Base-by-base conservation (phyloP, 768 basidiomycete species). In the Myochromella boudieri region DNA sequence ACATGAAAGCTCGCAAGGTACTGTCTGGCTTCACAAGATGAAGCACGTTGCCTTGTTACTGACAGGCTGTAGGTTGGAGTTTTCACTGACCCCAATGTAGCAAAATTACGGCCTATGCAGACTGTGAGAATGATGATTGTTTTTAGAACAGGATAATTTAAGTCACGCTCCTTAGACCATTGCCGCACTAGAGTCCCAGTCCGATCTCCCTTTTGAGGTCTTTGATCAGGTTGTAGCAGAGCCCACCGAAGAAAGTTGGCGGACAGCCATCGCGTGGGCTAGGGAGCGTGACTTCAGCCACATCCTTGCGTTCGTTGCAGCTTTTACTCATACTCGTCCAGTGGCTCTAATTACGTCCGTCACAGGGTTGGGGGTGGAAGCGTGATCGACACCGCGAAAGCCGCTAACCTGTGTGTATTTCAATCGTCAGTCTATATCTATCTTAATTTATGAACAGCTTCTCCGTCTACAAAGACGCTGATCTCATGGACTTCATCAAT, bases 401-500 rank as follows among this genome's bases (percentile, higher is more conserved):
- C 93, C 6, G 94, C 95, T 25, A 98, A 97, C 68, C 59, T 98
- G 81, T 90, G 42, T 76, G 57, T 14, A 37, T 5, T 27, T 21
- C 3, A 26, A 15, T 27, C 38, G 20, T 17, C 14, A 17, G 32
- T 37, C 5, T 11, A 29, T 28, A 10, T 12, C 18, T 15, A 26
- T 6, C 34, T 47, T 15, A 53, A 41, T 45, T 29, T 17, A 17
- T 2, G 8, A 15, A 12, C 51, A 91, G 89, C 48, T 95, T 94
- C 66, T 77, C 88, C 0, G 90, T 91, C 9, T 97, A 97, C 74
- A 87, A 87, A 55, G 91, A 97, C 53, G 81, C 90, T 1, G 91
- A 97, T 60, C 71, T 97, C 8, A 87, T 94, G 71, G 95, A 98
- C 64, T 98, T 95, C 64, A 90, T 97, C 67, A 98, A 97, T 61